These are phyloP conservation scores for Heritiera fomes DNA, from an alignment of 345 rosid genomes.

Conservation along the genomic window DNA sequence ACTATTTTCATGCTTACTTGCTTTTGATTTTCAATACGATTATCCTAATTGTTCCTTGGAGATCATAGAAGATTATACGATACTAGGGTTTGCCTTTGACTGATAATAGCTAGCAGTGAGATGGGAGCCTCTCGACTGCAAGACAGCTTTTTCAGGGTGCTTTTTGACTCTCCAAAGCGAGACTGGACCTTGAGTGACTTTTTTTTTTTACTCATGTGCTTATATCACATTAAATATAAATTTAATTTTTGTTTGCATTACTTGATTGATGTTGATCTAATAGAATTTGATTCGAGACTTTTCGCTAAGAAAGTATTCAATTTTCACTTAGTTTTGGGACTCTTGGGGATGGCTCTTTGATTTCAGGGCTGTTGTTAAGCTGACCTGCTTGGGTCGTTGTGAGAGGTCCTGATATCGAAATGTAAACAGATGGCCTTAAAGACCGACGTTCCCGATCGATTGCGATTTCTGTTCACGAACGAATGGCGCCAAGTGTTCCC, in stretches of 20 bases:
- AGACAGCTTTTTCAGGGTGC: constrained; percentile 70
- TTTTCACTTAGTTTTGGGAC: constrained; percentile 48
- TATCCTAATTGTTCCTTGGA: background rate
- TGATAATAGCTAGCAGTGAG: constrained; percentile 87
- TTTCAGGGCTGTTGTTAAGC: constrained; percentile 30
- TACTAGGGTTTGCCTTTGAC: constrained; percentile 31
- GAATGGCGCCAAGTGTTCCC: too few relatives aligned
- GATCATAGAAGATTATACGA: background rate
- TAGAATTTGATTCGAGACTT: too few relatives aligned
- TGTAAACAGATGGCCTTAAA: background rate
- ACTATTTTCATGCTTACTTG: background rate
- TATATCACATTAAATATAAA: too few relatives aligned
- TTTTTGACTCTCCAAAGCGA: constrained; percentile 56
- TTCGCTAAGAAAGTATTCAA: constrained; percentile 17
- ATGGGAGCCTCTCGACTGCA: constrained; percentile 67
- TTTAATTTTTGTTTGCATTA: too few relatives aligned
- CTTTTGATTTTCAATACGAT: background rate
- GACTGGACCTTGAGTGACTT: background rate
- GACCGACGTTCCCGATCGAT: background rate
- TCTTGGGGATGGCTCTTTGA: constrained; percentile 40
- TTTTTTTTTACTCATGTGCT: too few relatives aligned
- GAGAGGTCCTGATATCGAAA: background rate
- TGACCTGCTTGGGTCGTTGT: constrained; percentile 23
- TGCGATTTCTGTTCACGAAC: too few relatives aligned
- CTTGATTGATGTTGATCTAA: too few relatives aligned